Conservation (phyloP, 176 grass and related monocot species). For the Aegilops bicornis region DNA sequence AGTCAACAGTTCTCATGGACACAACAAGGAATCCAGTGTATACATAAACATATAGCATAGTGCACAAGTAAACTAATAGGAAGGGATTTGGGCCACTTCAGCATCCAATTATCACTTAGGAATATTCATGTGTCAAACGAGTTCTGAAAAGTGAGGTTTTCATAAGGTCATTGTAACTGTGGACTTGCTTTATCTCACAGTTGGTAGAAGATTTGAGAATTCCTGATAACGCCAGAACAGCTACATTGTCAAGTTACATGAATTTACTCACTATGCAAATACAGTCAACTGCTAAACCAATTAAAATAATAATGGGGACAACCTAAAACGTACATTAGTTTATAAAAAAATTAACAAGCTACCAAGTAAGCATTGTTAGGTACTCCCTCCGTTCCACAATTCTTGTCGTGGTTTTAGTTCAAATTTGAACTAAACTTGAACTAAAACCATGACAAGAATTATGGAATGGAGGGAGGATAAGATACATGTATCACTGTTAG, state of each 20-base stretch:
- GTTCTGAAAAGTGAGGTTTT: not conserved
- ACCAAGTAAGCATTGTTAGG: not conserved
- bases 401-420: too few species aligned
- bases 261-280: not conserved
- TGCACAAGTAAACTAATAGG: not conserved
- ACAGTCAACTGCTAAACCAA: not conserved
- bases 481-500: not conserved
- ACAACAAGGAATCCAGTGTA: not conserved
- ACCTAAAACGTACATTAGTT: not conserved
- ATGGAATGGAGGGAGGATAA: not conserved
- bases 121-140: not conserved
- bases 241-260: conserved; percentile 7
- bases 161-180: not conserved
- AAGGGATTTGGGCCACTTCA: not conserved
- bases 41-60: conserved; percentile 10
- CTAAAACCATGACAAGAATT: too few species aligned
- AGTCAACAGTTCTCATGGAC: not conserved
- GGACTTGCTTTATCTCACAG: not conserved
- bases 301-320: not conserved
- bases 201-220: not conserved
- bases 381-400: too few species aligned
- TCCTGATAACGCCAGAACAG: not conserved
- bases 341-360: not conserved
- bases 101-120: not conserved
- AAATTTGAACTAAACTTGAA: too few species aligned